Evolutionary conservation across 2,329 filamentous ascomycete species (phyloP).

Genomic region (Decorospora gaudefroyi): DNA sequence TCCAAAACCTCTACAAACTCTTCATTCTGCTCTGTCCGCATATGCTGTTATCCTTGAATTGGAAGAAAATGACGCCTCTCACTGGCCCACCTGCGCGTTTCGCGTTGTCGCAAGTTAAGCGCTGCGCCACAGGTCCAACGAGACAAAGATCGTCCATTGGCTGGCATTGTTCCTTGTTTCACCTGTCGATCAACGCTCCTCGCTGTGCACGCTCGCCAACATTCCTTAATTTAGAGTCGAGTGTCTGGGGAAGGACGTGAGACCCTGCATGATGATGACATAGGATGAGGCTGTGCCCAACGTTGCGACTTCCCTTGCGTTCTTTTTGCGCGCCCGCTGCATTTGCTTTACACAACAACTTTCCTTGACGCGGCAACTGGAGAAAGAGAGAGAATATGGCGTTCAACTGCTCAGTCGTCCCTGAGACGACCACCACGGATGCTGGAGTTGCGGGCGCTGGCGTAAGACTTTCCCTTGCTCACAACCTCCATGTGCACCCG

Average conservation of each 20-base stretch:
- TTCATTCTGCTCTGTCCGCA: too few species aligned
- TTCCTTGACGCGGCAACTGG: not conserved
- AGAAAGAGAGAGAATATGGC: constrained; percentile 11
- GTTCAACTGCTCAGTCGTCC: constrained; percentile 52
- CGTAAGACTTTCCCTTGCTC: constrained; percentile 48
- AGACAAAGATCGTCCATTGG: constrained; percentile 27
- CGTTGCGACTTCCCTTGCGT: not conserved
- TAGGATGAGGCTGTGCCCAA: constrained; percentile 15
- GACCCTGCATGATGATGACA: constrained; percentile 20
- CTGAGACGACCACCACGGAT: constrained; percentile 55
- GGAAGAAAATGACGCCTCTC: constrained; percentile 3
- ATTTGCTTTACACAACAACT: not conserved
- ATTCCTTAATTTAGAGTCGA: constrained; percentile 21
- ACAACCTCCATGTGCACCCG: not conserved
- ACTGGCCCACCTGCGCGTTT: constrained; percentile 31
- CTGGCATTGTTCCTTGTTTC: constrained; percentile 22
- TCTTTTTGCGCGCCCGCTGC: not conserved
- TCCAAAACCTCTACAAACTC: too few species aligned
- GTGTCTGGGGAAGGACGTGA: constrained; percentile 2
- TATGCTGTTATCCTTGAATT: not conserved
- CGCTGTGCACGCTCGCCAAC: constrained; percentile 10
- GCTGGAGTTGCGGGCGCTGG: constrained; percentile 63
- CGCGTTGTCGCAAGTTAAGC: constrained; percentile 40
- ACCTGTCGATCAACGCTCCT: constrained; percentile 24
- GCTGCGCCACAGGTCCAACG: constrained; percentile 34